Conservation (phyloP, 345 rosid species). For the Euphorbia tirucalli region DNA sequence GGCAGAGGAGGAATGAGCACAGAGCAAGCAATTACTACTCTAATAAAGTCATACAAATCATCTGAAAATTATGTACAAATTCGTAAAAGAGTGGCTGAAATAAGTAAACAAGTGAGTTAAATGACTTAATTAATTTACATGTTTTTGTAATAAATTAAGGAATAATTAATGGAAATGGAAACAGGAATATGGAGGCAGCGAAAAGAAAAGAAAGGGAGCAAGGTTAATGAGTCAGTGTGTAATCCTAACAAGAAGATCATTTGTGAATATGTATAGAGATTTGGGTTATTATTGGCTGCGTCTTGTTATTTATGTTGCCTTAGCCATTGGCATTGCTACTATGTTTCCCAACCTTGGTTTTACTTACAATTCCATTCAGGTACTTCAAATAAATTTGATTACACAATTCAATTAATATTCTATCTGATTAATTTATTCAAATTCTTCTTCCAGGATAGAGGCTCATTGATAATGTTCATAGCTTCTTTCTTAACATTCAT, state of each 20-base stretch:
- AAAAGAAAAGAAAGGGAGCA: conserved; percentile 32
- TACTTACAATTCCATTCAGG: not conserved
- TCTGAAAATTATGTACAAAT: conserved; percentile 33
- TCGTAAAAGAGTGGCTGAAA: conserved; percentile 25
- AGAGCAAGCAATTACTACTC: conserved; percentile 42
- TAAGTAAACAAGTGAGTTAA: conserved; percentile 28
- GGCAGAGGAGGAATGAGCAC: conserved; percentile 21
- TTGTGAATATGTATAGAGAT: not conserved
- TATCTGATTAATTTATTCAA: not conserved
- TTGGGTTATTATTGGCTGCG: not conserved
- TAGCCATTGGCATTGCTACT: not conserved
- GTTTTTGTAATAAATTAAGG: not conserved
- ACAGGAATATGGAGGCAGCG: not conserved
- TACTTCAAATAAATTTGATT: not conserved
- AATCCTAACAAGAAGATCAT: conserved; percentile 18
- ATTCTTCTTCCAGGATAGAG: too few relatives aligned
- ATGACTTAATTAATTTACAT: not conserved
- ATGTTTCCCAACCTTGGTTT: not conserved
- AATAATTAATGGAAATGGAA: not conserved
- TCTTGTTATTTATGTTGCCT: not conserved
- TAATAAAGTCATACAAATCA: conserved; percentile 38
- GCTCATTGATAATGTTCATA: too few relatives aligned
- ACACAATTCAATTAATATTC: not conserved
- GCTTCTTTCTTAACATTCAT: too few relatives aligned
- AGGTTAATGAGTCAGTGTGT: conserved; percentile 41